Base-by-base conservation (phyloP, 495 filamentous ascomycete genomes). In the Daldinia grandis region DNA sequence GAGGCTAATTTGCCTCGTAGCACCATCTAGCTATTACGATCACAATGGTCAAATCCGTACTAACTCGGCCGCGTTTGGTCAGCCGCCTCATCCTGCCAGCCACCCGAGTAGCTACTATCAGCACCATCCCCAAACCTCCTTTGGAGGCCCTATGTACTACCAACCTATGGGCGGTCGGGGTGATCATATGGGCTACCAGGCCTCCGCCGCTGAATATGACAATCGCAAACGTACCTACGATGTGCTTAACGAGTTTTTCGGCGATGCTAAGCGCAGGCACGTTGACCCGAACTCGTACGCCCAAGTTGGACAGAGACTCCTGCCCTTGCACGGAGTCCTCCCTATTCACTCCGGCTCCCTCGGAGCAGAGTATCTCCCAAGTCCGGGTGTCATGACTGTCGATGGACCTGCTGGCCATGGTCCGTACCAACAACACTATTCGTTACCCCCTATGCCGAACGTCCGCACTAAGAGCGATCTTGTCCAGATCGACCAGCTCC, bases 381-480 rank as follows among this genome's bases (percentile, higher is more conserved):
- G 74, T 40, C 76, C 80, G 17, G 74, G 74, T 40, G 74, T 77
- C 30, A 73, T 71, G 56, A 84, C 82, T 64, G 86, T 85, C 27
- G 84, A 88, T 66, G 84, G 83, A 14, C 85, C 85, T 51, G 81
- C 78, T 61, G 79, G 77, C 42, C 78, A 80, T 62, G 85, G 83
- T 60, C 85, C 86, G 9, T 83, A 89, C 37, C 85, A 86, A 24
- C 86, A 89, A 72, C 86, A 87, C 37, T 90, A 90, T 57, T 96
- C 94, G 75, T 85, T 98, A 21, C 95, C 95, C 24, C 88, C 91
- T 6, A 90, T 95, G 84, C 89, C 91, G 15, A 94, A 96, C 66
- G 83, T 97, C 38, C 88, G 93, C 68, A 97, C 93, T 60, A 98
- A 98, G 87, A 92, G 87, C 71, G 95, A 99, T 70, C 83, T 99